Percentiles rank a stretch among this genome's conserved stretches.
phyloP scores from a whole-genome alignment of 805 yeast genomes.

The Candida ovalis region DNA sequence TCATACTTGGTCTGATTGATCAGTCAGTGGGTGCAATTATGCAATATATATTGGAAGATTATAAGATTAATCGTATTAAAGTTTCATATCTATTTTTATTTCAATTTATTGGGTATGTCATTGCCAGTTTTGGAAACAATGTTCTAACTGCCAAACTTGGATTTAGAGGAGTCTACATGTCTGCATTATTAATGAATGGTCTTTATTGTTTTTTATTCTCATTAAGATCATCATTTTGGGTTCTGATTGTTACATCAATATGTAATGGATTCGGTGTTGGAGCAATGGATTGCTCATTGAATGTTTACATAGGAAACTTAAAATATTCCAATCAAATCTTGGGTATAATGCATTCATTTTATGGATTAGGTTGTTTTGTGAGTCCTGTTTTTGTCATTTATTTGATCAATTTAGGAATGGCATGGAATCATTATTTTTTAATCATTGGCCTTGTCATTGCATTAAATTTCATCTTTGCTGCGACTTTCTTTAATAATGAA shows the following conservation, averaged over 20 bases:
- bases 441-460: slow-evolving; percentile 32
- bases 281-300: slow-evolving; percentile 50
- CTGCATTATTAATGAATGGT: slow-evolving; percentile 11
- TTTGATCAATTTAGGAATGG: slow-evolving; percentile 34
- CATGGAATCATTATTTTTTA: slow-evolving; percentile 45
- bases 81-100: slow-evolving; percentile 49
- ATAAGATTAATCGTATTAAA: slow-evolving; percentile 43
- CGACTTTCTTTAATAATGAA: slow-evolving; percentile 37
- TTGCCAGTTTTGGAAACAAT: slow-evolving; percentile 48
- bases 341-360: slow-evolving; percentile 50
- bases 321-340: slow-evolving; percentile 45
- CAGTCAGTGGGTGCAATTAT: slow-evolving; percentile 59
- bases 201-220: slow-evolving; percentile 29
- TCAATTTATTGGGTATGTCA: slow-evolving; percentile 51
- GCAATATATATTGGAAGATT: slow-evolving; percentile 46
- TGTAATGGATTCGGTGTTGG: slow-evolving; percentile 56
- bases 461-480: slow-evolving; percentile 21
- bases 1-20: slow-evolving; percentile 53
- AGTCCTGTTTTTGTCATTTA: slow-evolving; percentile 44
- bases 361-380: slow-evolving; percentile 51
- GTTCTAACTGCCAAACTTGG: slow-evolving; percentile 42
- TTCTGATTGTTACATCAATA: slow-evolving; percentile 38
- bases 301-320: slow-evolving; percentile 48
- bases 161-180: slow-evolving; percentile 40
- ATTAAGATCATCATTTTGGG: slow-evolving; percentile 37